Base-by-base conservation (phyloP, 345 rosid genomes). In the Alliaria petiolata region DNA sequence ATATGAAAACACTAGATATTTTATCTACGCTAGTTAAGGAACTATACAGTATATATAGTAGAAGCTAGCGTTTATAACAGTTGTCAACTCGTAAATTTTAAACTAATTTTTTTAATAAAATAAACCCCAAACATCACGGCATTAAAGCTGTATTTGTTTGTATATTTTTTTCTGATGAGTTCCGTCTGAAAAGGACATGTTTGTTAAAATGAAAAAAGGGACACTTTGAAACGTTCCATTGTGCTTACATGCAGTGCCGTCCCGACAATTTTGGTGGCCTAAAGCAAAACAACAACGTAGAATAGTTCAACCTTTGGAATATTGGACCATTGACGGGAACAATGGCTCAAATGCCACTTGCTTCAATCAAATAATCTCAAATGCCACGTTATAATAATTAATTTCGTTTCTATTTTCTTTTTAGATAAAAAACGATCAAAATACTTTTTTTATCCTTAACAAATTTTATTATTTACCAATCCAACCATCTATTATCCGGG, bases 141-240 rank as follows among this genome's bases (percentile, higher is more conserved):
- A 45, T 38, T 5, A 17, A 31, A 40, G 22, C 17, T 67, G 9
- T 28, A 47, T 45, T 4, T 35, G 25, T 15, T 57, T 51, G 38
- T 58, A 26, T 47, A 12, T 50, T n/a, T 53, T 71, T 69, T 1
- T 40, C 47, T 33, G 30, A 11, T 20, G 44, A 30, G 28, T 19
- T 62, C 12, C 42, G 55, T 62, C 34, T 62, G 55, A 71, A 62
- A 71, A 14, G 55, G 69, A 71, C 62, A 51, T 42, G 42, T 17
- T 47, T 44, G 36, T 53, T 43, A 11, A 34, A 47, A 62, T 36
- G n/a, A 6, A 20, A 40, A 22, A 52, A 43, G n/a, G 2, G 17
- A 30, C 30, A 10, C 70, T 43, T 72, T 72, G 76, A 72, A 54
- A 63, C 56, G 47, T 72, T 72, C 76, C 62, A 71, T 43, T 62